Evolutionary conservation across 768 basidiomycete species (phyloP).

Genomic region (Paxillus rubicundulus): DNA sequence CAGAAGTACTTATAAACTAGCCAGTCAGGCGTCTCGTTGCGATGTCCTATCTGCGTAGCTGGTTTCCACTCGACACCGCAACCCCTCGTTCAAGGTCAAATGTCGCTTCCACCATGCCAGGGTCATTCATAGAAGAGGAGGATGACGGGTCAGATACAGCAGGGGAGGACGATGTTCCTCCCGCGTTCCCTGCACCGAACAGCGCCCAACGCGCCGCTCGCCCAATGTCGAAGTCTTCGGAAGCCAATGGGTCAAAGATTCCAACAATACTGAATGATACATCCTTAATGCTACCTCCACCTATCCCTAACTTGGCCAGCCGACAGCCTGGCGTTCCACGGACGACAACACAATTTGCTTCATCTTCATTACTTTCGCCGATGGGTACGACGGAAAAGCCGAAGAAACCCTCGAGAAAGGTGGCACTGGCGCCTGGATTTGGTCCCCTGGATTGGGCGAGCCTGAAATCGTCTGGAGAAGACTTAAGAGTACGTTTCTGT

Average conservation of each 20-base stretch:
- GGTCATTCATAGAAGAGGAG: constrained; percentile 27
- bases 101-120: constrained; percentile 16
- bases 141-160: constrained; percentile 40
- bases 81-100: neutral
- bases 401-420: constrained; percentile 66
- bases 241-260: constrained; percentile 4
- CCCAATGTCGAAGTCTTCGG: constrained; percentile 11
- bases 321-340: constrained; percentile 33
- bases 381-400: constrained; percentile 63
- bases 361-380: constrained; percentile 52
- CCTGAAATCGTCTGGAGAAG: constrained; percentile 74
- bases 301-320: constrained; percentile 38
- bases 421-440: constrained; percentile 87
- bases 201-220: constrained; percentile 65
- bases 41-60: constrained; percentile 55
- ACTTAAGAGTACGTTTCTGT: constrained; percentile 62
- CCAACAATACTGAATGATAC: constrained; percentile 43
- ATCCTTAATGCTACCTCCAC: constrained; percentile 53
- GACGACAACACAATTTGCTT: constrained; percentile 21
- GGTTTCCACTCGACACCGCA: constrained; percentile 43
- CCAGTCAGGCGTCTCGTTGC: neutral
- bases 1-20: neutral
- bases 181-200: constrained; percentile 68
- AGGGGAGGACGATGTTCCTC: constrained; percentile 57
- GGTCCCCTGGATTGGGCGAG: constrained; percentile 93